Evolutionary conservation across 495 filamentous ascomycete genomes (phyloP).

Genomic region (Penicillium paradoxum): DNA sequence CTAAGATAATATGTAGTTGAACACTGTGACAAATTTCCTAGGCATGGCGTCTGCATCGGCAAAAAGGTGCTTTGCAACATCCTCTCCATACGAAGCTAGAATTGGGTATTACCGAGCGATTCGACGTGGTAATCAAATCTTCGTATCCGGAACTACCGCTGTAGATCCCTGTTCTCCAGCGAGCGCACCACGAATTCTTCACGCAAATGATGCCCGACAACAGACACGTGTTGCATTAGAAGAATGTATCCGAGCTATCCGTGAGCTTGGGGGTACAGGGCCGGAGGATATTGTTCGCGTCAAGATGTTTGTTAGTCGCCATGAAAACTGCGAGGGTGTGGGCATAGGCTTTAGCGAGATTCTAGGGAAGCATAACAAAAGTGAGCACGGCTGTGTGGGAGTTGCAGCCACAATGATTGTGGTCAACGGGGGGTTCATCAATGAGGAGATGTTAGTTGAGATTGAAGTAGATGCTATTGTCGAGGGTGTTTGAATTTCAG

Average conservation of each 20-base stretch:
- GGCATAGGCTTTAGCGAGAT: slow-evolving; percentile 34
- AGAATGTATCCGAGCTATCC: slow-evolving; percentile 38
- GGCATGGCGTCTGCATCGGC: not conserved
- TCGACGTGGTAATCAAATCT: slow-evolving; percentile 38
- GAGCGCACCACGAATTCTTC: slow-evolving; percentile 31
- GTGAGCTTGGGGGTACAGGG: slow-evolving; percentile 37
- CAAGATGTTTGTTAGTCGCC: slow-evolving; percentile 37
- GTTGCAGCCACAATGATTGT: slow-evolving; percentile 44
- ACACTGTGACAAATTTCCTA: no score
- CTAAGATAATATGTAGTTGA: not conserved
- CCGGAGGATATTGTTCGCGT: slow-evolving; percentile 36
- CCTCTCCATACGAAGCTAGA: slow-evolving; percentile 39
- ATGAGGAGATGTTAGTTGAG: slow-evolving; percentile 44
- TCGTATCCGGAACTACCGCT: slow-evolving; percentile 45
- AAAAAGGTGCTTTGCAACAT: slow-evolving; percentile 28
- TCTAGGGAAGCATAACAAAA: slow-evolving; percentile 24
- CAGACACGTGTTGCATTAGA: slow-evolving; percentile 36
- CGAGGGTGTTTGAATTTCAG: no score
- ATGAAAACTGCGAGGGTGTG: slow-evolving; percentile 31
- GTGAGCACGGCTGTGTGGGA: slow-evolving; percentile 16
- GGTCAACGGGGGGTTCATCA: slow-evolving; percentile 37
- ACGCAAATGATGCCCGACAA: slow-evolving; percentile 35
- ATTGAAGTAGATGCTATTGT: slow-evolving; percentile 44
- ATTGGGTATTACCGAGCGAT: slow-evolving; percentile 48
- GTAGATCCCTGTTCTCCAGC: slow-evolving; percentile 31